phyloP scores from a whole-genome alignment of 179 eudicot genomes.

The Beta lomatogona region DNA sequence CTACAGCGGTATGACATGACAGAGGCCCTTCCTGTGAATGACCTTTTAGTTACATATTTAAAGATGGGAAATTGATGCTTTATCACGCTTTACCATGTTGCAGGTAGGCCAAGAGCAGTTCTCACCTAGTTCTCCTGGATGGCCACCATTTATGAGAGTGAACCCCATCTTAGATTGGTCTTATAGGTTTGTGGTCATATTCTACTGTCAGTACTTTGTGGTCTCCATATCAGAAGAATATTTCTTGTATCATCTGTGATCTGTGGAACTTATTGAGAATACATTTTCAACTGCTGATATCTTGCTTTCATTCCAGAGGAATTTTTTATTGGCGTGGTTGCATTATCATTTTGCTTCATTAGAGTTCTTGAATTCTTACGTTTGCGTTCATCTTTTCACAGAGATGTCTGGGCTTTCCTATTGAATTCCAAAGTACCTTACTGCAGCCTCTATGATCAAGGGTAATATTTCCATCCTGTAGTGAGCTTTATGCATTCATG shows the following conservation, averaged over 20 bases:
- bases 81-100: slow-evolving; percentile 21
- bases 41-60: not conserved
- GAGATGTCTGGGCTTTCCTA: slow-evolving; percentile 98
- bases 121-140: slow-evolving; percentile 97
- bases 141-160: slow-evolving; percentile 99
- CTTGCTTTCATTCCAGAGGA: not conserved
- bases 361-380: slow-evolving; percentile 10
- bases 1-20: slow-evolving; percentile 72
- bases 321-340: not conserved
- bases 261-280: not conserved
- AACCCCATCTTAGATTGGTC: slow-evolving; percentile 99
- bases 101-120: slow-evolving; percentile 99
- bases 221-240: not conserved
- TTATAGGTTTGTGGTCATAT: slow-evolving; percentile 58
- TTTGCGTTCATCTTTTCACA: slow-evolving; percentile 39
- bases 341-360: not conserved
- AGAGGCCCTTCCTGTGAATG: slow-evolving; percentile 6
- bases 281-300: not conserved
- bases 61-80: slow-evolving; percentile 20
- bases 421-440: slow-evolving; percentile 86
- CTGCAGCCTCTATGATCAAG: slow-evolving; percentile 97
- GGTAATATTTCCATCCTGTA: slow-evolving; percentile 45
- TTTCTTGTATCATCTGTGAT: not conserved
- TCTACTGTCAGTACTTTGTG: not conserved
- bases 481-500: not conserved